Conservation (phyloP, 2,329 filamentous ascomycete species). For the Coniosporium tulheliwenetii region DNA sequence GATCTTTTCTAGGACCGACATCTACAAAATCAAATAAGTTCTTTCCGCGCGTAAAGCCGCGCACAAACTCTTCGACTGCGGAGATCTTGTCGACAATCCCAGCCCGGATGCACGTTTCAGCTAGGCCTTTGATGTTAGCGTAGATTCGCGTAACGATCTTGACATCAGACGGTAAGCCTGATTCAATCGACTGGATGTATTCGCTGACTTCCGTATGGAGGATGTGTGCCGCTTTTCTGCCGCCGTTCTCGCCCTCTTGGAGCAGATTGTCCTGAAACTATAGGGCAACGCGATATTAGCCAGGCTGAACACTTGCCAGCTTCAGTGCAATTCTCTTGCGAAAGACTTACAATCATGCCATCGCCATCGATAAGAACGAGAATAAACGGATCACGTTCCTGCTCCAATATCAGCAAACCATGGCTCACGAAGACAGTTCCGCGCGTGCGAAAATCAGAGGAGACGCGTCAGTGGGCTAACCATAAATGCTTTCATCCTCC, state of each 20-base stretch:
- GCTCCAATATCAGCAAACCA: slow-evolving; percentile 1
- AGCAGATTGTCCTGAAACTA: slow-evolving; percentile 35
- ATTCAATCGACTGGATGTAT: slow-evolving; percentile 25
- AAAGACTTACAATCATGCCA: slow-evolving; percentile 25
- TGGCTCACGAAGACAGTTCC: no score
- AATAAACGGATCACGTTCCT: slow-evolving; percentile 33
- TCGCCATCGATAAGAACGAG: slow-evolving; percentile 40
- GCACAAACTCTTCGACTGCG: slow-evolving; percentile 34
- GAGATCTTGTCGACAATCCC: slow-evolving; percentile 27
- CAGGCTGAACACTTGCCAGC: no score
- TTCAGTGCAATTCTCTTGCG: neutral
- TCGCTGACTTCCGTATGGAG: slow-evolving; percentile 27
- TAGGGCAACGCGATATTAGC: neutral
- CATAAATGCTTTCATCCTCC: slow-evolving; percentile 11
- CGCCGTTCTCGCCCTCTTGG: slow-evolving; percentile 34
- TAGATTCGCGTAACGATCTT: slow-evolving; percentile 38
- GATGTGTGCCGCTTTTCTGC: slow-evolving; percentile 33
- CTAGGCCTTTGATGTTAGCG: slow-evolving; percentile 35
- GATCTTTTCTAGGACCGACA: slow-evolving; percentile 26
- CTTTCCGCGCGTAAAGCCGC: slow-evolving; percentile 37
- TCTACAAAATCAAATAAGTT: slow-evolving; percentile 36
- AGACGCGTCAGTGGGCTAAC: slow-evolving; percentile 7
- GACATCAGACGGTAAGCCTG: slow-evolving; percentile 22
- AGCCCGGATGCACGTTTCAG: slow-evolving; percentile 28
- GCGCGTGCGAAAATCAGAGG: slow-evolving; percentile 1